Evolutionary conservation across 441 rosid species (phyloP), one percentile per base, ranked within the genome.

Genomic region (Populus hybrid): DNA sequence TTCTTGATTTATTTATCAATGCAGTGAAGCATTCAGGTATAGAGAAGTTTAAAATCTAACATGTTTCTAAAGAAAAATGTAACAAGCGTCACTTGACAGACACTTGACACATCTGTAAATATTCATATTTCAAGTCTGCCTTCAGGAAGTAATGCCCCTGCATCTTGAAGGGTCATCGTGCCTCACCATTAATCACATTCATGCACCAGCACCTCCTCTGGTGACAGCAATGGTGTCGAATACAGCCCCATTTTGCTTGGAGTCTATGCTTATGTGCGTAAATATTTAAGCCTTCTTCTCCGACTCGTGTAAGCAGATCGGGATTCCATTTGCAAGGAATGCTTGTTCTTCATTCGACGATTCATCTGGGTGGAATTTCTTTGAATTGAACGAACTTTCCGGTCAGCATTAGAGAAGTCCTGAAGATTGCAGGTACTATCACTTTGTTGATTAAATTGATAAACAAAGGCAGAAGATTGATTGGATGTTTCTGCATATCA

Each of bases 331-430:
- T 80, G 83, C 90, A 21, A 67, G 82, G 73, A 92, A 90, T 65
- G 85, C 82, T 63, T 87, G 90, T 71, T 83, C 89, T n/a, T 89
- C 85, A 67, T 78, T 81, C 40, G 89, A 86, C 57, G 83, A 88
- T 79, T 82, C 87, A 69, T 74, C 83, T 54, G 86, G 90, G 3
- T 88, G 90, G 89, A 84, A 90, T 23, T 86, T 92, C 89, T 89
- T 85, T 11, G 79, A 90, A 82, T 82, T 89, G 88, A 90, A 85
- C 69, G 84, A 65, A 16, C 84, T 88, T 69, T 79, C 83, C 1
- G 88, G 89, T 1, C 82, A 88, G 76, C 86, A 89, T 69, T 86
- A 82, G 78, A 84, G 83, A 4, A 75, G 81, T 21, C 81, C 78
- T 32, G 75, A 18, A 26, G 26, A 26, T 26, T 26, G 26, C 91